Percentiles rank a stretch among this genome's conserved stretches.
Conservation (phyloP, 805 yeast genomes). For the Saturnispora gosingensis region DNA sequence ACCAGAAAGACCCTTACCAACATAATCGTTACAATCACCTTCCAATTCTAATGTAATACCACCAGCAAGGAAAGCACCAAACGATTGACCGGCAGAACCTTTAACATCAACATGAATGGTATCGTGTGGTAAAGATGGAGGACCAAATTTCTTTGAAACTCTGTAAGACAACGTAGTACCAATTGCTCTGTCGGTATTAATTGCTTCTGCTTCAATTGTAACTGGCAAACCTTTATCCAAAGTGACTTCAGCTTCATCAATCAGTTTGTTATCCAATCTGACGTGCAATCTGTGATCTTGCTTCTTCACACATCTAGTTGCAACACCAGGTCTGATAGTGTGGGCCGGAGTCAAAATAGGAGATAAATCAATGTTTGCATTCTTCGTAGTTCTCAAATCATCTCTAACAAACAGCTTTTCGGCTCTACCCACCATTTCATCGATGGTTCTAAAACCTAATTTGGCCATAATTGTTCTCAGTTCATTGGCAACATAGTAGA, state of each 20-base stretch:
- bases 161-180: slow-evolving; percentile 94
- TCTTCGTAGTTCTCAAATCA: slow-evolving; percentile 78
- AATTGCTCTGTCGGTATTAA: slow-evolving; percentile 92
- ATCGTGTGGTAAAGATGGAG: slow-evolving; percentile 87
- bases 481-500: slow-evolving; percentile 89
- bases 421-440: slow-evolving; percentile 97
- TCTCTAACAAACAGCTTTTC: slow-evolving; percentile 83
- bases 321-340: slow-evolving; percentile 91
- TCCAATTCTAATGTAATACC: slow-evolving; percentile 92
- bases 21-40: slow-evolving; percentile 98
- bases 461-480: slow-evolving; percentile 88
- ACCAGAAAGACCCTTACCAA: slow-evolving; percentile 95
- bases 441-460: slow-evolving; percentile 89
- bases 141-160: slow-evolving; percentile 89
- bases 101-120: slow-evolving; percentile 85
- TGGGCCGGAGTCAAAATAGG: slow-evolving; percentile 97
- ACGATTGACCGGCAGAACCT: slow-evolving; percentile 97
- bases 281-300: slow-evolving; percentile 92
- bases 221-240: slow-evolving; percentile 94
- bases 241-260: slow-evolving; percentile 94
- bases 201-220: slow-evolving; percentile 83
- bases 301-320: slow-evolving; percentile 83
- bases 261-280: slow-evolving; percentile 88
- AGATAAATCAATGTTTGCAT: slow-evolving; percentile 80
- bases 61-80: slow-evolving; percentile 94